Percentiles rank a stretch among this genome's conserved stretches.
phyloP scores from a whole-genome alignment of 208 protist species.

The Leishmania braziliensis region DNA sequence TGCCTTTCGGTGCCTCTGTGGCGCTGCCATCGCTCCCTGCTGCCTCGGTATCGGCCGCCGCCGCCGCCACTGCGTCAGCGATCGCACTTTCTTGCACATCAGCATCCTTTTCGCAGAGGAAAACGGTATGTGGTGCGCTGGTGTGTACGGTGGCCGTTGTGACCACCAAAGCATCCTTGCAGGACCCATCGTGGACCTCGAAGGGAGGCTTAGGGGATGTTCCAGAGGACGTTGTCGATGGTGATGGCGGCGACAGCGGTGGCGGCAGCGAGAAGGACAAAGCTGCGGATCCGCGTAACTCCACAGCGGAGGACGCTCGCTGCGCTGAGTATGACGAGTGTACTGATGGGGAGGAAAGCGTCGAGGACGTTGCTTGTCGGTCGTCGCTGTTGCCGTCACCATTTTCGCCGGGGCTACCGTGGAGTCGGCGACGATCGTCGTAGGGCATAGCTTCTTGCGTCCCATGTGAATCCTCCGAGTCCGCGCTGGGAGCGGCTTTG shows the following conservation, averaged over 20 bases:
- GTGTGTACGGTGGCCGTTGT: neutral
- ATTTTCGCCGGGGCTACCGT: neutral
- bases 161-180: neutral
- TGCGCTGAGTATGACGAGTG: neutral
- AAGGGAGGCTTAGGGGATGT: neutral
- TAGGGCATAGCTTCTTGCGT: conserved; percentile 17
- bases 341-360: conserved; percentile 1
- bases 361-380: neutral
- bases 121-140: neutral
- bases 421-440: neutral
- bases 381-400: neutral
- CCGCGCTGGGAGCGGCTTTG: neutral
- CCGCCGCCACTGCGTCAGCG: neutral
- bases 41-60: neutral
- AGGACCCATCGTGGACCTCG: neutral
- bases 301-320: neutral
- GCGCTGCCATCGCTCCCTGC: neutral
- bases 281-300: neutral
- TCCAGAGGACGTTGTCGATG: neutral
- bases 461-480: conserved; percentile 4
- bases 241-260: neutral
- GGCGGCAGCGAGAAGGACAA: neutral
- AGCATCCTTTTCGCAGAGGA: neutral
- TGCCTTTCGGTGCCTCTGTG: neutral
- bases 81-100: neutral